A percentile compares a stretch with the other conserved stretches of the same genome.
Evolutionary conservation across 2,329 filamentous ascomycete genomes (phyloP).

Genomic region (Aspergillus aculeatinus): DNA sequence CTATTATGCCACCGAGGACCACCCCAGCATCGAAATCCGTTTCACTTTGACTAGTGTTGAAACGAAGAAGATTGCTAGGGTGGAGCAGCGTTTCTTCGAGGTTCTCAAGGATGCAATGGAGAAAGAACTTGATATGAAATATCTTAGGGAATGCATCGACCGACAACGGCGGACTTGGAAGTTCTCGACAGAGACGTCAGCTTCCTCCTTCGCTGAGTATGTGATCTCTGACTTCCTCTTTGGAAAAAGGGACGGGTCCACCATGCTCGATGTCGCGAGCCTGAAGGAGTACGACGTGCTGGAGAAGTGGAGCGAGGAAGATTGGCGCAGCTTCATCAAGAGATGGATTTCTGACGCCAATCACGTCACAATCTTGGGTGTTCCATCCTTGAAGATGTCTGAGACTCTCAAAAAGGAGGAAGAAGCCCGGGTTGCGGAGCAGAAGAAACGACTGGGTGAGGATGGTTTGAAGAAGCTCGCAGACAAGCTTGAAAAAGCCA

Average conservation of each 20-base stretch:
- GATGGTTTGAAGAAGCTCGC: slow-evolving; percentile 75
- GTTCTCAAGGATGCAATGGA: slow-evolving; percentile 74
- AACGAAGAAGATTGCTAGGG: slow-evolving; percentile 77
- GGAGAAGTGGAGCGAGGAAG: slow-evolving; percentile 73
- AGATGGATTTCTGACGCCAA: slow-evolving; percentile 83
- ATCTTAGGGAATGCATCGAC: slow-evolving; percentile 82
- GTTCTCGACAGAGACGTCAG: slow-evolving; percentile 77
- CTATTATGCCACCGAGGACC: slow-evolving; percentile 72
- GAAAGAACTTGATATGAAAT: slow-evolving; percentile 82
- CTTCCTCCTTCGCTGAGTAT: slow-evolving; percentile 76
- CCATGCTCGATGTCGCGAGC: slow-evolving; percentile 59
- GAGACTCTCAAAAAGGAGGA: slow-evolving; percentile 80
- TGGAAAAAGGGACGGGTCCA: slow-evolving; percentile 79
- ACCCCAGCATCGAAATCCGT: slow-evolving; percentile 80
- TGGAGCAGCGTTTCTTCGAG: slow-evolving; percentile 81
- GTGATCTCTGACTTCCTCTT: slow-evolving; percentile 93
- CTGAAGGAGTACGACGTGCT: slow-evolving; percentile 63
- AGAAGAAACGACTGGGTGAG: slow-evolving; percentile 76
- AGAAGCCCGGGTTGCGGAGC: slow-evolving; percentile 71
- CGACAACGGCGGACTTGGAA: slow-evolving; percentile 79
- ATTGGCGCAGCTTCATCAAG: slow-evolving; percentile 80
- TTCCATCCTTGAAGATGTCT: slow-evolving; percentile 77
- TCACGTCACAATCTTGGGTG: slow-evolving; percentile 84
- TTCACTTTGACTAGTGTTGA: slow-evolving; percentile 84
- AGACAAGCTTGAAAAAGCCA: slow-evolving; percentile 75